These are phyloP conservation scores for Paraphoma chrysanthemicola DNA, from an alignment of 2,329 filamentous ascomycete genomes.

Conservation along the genomic window DNA sequence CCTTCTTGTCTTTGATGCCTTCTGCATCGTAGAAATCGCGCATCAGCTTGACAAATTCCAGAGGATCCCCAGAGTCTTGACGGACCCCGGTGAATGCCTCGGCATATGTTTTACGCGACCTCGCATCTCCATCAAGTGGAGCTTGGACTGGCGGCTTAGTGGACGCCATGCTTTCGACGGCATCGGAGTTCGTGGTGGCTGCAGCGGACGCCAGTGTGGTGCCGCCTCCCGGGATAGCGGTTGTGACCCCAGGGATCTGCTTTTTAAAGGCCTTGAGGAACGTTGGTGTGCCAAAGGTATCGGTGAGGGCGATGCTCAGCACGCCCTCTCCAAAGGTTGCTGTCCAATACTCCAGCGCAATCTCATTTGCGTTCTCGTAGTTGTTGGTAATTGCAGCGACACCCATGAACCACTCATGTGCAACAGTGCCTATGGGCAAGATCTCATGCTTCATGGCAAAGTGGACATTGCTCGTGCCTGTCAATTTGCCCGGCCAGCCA, in stretches of 20 bases:
- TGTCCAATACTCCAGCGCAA: slow-evolving; percentile 86
- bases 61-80: slow-evolving; percentile 89
- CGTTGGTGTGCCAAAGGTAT: slow-evolving; percentile 91
- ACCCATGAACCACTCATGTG: slow-evolving; percentile 99
- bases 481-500: slow-evolving; percentile 74
- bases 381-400: slow-evolving; percentile 89
- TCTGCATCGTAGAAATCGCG: slow-evolving; percentile 79
- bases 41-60: slow-evolving; percentile 79
- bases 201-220: slow-evolving; percentile 49
- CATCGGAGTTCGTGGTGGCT: slow-evolving; percentile 50
- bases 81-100: slow-evolving; percentile 83
- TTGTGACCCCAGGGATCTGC: slow-evolving; percentile 60
- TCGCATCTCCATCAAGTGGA: slow-evolving; percentile 47
- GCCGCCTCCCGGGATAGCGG: slow-evolving; percentile 48
- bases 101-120: slow-evolving; percentile 70
- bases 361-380: slow-evolving; percentile 84
- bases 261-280: slow-evolving; percentile 86
- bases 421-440: slow-evolving; percentile 84
- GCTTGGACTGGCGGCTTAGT: slow-evolving; percentile 55
- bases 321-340: slow-evolving; percentile 86
- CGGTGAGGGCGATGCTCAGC: slow-evolving; percentile 87
- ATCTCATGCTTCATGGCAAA: slow-evolving; percentile 93
- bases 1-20: slow-evolving; percentile 81
- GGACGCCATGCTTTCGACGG: slow-evolving; percentile 45
- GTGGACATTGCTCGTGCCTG: slow-evolving; percentile 95